phyloP scores from a whole-genome alignment of 305 asterid species.

The Rubia balearica region DNA sequence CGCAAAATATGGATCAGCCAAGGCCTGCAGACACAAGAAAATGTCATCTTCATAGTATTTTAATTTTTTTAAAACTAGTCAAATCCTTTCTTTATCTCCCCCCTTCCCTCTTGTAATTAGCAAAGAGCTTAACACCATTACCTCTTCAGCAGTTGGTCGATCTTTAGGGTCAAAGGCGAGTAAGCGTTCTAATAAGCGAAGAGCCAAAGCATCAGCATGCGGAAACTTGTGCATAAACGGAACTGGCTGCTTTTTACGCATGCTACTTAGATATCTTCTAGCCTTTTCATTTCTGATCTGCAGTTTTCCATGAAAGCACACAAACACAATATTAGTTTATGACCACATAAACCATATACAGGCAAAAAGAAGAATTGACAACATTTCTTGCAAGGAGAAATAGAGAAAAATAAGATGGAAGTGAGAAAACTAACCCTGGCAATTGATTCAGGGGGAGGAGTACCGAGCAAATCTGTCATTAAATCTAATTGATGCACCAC shows the following conservation, averaged over 20 bases:
- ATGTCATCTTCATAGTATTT: not conserved
- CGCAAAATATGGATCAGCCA: constrained; percentile 74
- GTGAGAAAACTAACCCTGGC: constrained; percentile 29
- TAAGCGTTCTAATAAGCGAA: constrained; percentile 69
- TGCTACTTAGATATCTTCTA: constrained; percentile 84
- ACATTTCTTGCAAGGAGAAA: not conserved
- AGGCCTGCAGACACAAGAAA: constrained; percentile 44
- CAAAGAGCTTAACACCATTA: constrained; percentile 16
- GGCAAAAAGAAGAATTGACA: not conserved
- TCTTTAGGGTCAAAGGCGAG: constrained; percentile 97
- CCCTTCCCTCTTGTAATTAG: not conserved
- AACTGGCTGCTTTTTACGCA: constrained; percentile 79
- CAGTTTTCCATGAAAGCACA: constrained; percentile 19
- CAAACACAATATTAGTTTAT: not conserved
- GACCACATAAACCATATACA: constrained; percentile 2
- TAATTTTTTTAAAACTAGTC: not conserved
- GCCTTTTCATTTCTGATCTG: constrained; percentile 99
- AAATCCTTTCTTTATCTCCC: not conserved
- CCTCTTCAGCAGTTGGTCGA: constrained; percentile 94
- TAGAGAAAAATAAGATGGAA: not conserved
- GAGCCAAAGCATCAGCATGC: constrained; percentile 74
- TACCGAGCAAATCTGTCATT: constrained; percentile 45
- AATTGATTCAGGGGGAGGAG: constrained; percentile 44
- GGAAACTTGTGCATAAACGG: constrained; percentile 86
- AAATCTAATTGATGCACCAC: constrained; percentile 47